Conservation (phyloP, 2,329 filamentous ascomycete species). For the Trichoderma arundinaceum region DNA sequence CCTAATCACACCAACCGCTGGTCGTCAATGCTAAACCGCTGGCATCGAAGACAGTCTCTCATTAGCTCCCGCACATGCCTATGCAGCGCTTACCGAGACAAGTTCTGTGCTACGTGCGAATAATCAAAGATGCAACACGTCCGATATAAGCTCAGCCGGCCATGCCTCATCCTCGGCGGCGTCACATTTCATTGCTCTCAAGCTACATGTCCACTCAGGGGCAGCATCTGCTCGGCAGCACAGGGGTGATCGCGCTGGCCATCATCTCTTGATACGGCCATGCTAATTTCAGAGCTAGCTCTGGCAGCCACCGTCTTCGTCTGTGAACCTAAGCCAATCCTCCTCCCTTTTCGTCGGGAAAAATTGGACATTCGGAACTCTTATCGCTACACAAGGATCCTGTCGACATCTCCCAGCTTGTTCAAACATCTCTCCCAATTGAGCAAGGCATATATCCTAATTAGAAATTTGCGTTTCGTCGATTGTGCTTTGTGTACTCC, state of each 20-base stretch:
- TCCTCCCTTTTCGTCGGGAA: neutral
- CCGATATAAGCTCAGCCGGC: neutral
- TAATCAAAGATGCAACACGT: neutral
- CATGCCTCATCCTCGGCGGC: neutral
- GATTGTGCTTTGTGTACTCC: neutral
- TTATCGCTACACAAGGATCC: neutral
- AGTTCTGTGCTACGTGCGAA: slow-evolving; percentile 8
- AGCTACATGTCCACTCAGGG: neutral
- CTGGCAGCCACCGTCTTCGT: neutral
- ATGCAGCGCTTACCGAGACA: slow-evolving; percentile 21
- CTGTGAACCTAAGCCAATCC: neutral
- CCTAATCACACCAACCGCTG: neutral
- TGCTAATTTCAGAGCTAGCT: neutral
- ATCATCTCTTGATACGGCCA: slow-evolving; percentile 5
- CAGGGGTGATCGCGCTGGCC: neutral
- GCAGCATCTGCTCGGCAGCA: neutral
- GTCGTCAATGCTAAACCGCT: slow-evolving; percentile 1
- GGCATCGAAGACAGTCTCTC: slow-evolving; percentile 23
- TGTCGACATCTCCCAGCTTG: neutral
- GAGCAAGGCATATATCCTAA: neutral
- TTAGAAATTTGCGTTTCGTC: neutral
- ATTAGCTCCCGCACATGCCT: slow-evolving; percentile 11
- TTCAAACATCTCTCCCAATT: neutral
- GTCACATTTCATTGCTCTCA: neutral
- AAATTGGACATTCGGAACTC: neutral